Conservation (phyloP, 306 rosid genomes). For the Styphnolobium japonicum region DNA sequence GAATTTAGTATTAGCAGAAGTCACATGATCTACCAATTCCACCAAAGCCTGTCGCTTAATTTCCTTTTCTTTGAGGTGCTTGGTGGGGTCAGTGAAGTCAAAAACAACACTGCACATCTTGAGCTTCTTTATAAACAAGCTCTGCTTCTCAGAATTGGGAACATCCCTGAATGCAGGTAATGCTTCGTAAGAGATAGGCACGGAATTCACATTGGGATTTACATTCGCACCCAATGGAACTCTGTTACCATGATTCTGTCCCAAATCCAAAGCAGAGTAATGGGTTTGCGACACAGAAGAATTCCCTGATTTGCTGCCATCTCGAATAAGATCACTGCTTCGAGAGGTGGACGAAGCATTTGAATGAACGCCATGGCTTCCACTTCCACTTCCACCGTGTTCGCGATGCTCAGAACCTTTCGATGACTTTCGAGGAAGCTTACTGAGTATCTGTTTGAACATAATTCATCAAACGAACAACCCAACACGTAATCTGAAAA, state of each 20-base stretch:
- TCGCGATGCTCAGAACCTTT: conserved; percentile 53
- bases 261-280: conserved; percentile 33
- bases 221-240: conserved; percentile 30
- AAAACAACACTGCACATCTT: conserved; percentile 63
- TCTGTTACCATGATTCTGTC: conserved; percentile 46
- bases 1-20: conserved; percentile 62
- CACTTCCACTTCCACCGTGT: conserved; percentile 26
- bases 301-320: conserved; percentile 42
- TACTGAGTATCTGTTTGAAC: conserved; percentile 60
- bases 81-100: conserved; percentile 73
- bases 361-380: conserved; percentile 29
- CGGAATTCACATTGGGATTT: conserved; percentile 48
- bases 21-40: conserved; percentile 69
- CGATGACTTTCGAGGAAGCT: conserved; percentile 62
- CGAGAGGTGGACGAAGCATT: conserved; percentile 35
- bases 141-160: conserved; percentile 65
- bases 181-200: conserved; percentile 50
- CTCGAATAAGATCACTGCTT: conserved; percentile 35
- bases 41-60: conserved; percentile 64
- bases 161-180: conserved; percentile 70
- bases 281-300: conserved; percentile 33
- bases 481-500: conserved; percentile 13
- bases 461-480: conserved; percentile 40
- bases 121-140: conserved; percentile 60
- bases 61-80: conserved; percentile 73